Evolutionary conservation across 352 stramenopile genomes (phyloP), one percentile per base, ranked within the genome.

Genomic region (Globisporangium splendens): DNA sequence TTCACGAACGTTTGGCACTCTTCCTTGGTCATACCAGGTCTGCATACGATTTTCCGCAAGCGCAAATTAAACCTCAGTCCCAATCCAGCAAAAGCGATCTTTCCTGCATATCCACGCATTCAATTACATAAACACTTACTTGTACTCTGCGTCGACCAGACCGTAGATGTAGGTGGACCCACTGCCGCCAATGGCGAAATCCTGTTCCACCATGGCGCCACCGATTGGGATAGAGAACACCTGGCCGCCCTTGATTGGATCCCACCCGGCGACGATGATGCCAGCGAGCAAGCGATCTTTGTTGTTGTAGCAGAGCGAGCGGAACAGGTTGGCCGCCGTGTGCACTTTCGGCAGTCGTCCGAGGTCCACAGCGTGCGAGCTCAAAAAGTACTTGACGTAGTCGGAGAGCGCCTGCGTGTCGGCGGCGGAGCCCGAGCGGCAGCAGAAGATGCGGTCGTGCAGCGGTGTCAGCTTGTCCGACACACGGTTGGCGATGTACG

Each of bases 91-190:
- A 44, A 22, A 54, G 48, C n/a, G 31, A 17, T 46, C 20, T 52
- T 39, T 33, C 8, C 31, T 46, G 10, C 33, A 8, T 18, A 22
- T 1, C 12, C 28, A 35, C 2, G 28, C 28, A 35, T 35, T 31
- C 2, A 31, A 35, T 6, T 8, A 35, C 5, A 35, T 11, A 10
- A 41, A 14, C 20, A 68, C 73, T 41, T 78, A 88, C 73, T 77
- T 79, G 77, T 96, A 99, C 54, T 96, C 78, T 17, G 94, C 83
- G 80, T 99, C 97, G 42, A 98, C 83, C 49, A 98, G 91, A 38
- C 93, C 96, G 70, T 98, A 98, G 69, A 99, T 99, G 80, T 98
- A 99, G 39, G 96, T 98, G 20, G 88, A 98, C 28, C 97, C 97
- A 65, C 88, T 98, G 47, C 97, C 97, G 54, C 96, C 96, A 53